phyloP scores from a whole-genome alignment of 352 stramenopile genomes.

The Globisporangium yorkense region DNA sequence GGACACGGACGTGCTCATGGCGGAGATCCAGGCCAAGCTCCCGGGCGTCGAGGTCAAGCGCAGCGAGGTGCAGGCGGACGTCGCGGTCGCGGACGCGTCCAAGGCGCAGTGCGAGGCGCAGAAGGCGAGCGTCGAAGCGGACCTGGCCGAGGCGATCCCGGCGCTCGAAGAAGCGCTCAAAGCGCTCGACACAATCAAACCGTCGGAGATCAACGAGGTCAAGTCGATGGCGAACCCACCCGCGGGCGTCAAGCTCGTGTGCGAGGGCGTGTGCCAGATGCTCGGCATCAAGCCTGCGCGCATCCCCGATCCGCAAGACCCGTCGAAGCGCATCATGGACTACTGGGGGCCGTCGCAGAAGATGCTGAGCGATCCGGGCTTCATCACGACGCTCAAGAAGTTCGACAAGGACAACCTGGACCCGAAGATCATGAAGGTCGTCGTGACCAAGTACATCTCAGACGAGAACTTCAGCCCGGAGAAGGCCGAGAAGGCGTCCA shows the following conservation, averaged over 20 bases:
- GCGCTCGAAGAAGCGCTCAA: constrained; percentile 91
- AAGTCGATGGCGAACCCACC: constrained; percentile 92
- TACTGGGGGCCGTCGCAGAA: constrained; percentile 93
- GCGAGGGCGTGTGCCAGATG: constrained; percentile 93
- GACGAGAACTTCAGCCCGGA: constrained; percentile 91
- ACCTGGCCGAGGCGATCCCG: constrained; percentile 92
- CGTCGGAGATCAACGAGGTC: constrained; percentile 91
- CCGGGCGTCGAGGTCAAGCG: constrained; percentile 82
- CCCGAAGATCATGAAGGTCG: constrained; percentile 86
- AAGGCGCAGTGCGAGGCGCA: constrained; percentile 90
- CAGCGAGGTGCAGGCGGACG: constrained; percentile 71
- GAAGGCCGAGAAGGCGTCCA: constrained; percentile 91
- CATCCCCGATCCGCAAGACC: constrained; percentile 89
- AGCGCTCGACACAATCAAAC: constrained; percentile 90
- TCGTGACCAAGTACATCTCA: constrained; percentile 87
- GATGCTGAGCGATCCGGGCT: constrained; percentile 89
- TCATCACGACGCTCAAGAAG: constrained; percentile 90
- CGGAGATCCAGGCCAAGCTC: constrained; percentile 91
- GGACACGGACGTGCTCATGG: constrained; percentile 92
- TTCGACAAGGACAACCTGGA: constrained; percentile 89
- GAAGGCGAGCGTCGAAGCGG: constrained; percentile 81
- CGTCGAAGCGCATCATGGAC: constrained; percentile 92
- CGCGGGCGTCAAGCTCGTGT: constrained; percentile 90
- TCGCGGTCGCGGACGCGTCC: constrained; percentile 68
- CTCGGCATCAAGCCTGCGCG: constrained; percentile 89